Conservation (phyloP, 2,329 filamentous ascomycete genomes). For the Botrytis pseudocinerea region DNA sequence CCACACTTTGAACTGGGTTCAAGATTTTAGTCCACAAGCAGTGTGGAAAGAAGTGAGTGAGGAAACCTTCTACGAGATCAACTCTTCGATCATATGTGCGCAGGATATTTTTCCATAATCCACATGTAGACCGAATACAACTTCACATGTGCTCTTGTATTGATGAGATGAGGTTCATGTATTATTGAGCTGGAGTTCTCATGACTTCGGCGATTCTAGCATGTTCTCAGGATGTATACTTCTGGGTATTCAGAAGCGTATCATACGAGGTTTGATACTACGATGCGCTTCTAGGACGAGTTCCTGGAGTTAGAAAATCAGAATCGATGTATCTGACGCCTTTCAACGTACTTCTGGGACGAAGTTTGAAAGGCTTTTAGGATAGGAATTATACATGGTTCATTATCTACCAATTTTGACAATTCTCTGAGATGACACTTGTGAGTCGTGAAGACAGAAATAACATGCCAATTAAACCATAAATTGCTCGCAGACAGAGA, state of each 20-base stretch:
- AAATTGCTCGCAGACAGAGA: neutral
- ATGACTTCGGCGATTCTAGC: neutral
- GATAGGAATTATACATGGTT: neutral
- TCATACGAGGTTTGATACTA: neutral
- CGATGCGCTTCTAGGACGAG: neutral
- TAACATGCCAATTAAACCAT: neutral
- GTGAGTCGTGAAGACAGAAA: neutral
- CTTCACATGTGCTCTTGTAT: neutral
- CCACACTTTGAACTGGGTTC: fast-evolving
- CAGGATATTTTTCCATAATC: neutral
- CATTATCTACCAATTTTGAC: neutral
- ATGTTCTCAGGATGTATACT: neutral
- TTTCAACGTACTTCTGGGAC: neutral
- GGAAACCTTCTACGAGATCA: neutral
- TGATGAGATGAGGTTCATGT: too few relatives aligned
- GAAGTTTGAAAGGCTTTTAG: neutral
- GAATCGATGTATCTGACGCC: neutral
- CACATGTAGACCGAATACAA: too few relatives aligned
- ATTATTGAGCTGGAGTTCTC: neutral
- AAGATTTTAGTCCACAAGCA: neutral
- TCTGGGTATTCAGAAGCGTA: neutral
- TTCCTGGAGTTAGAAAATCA: neutral
- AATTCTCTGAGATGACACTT: neutral
- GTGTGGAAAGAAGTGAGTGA: too few relatives aligned
- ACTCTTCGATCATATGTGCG: neutral